Evolutionary conservation across 148 eudicot genomes (phyloP).

Genomic region (Hydrangea macrophylla): DNA sequence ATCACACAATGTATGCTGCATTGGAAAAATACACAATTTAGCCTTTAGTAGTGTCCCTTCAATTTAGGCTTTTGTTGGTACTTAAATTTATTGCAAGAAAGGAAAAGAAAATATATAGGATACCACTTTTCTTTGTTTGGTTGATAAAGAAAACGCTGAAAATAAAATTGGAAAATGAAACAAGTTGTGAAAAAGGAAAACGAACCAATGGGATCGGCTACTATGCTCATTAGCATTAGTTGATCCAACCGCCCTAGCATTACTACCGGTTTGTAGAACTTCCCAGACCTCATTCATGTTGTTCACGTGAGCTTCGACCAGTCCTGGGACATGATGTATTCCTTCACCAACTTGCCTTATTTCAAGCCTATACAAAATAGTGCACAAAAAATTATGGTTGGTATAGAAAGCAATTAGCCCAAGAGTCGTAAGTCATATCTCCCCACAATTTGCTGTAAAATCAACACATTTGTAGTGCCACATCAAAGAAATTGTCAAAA

Average conservation of each 20-base stretch:
- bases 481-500: neutral
- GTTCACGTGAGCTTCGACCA: slow-evolving; percentile 84
- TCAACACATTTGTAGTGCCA: neutral
- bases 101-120: no score
- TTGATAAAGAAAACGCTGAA: no score
- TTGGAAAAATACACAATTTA: slow-evolving; percentile 12
- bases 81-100: no score
- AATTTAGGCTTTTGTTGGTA: no score
- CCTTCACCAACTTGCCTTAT: slow-evolving; percentile 82
- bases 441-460: neutral
- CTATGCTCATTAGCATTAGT: slow-evolving; percentile 93
- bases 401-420: neutral
- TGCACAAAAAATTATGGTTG: neutral
- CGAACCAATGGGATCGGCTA: slow-evolving; percentile 96
- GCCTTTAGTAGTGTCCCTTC: slow-evolving; percentile 4
- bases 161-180: neutral
- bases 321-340: slow-evolving; percentile 82
- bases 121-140: no score
- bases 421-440: neutral
- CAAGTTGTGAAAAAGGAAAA: neutral
- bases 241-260: slow-evolving; percentile 87
- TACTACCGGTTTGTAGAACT: slow-evolving; percentile 77
- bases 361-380: slow-evolving; percentile 61
- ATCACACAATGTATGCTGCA: slow-evolving; percentile 93
- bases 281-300: slow-evolving; percentile 87